Conservation (phyloP, 352 stramenopile genomes). For the Phytophthora podocarpi region DNA sequence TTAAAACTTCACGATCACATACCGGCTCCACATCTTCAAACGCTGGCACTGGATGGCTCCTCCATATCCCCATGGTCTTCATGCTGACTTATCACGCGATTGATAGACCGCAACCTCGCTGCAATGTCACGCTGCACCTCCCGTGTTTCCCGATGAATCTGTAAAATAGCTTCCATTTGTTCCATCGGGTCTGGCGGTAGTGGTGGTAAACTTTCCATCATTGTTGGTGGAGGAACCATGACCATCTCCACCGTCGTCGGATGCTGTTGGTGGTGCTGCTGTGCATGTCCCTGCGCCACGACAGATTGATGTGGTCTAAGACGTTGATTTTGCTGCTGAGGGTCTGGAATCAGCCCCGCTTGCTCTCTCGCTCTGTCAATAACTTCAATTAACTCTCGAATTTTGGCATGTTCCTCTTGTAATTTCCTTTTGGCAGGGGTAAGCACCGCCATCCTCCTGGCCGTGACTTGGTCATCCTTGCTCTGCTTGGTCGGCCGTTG, state of each 20-base stretch:
- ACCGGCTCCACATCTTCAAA: conserved; percentile 33
- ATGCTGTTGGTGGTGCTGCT: conserved; percentile 19
- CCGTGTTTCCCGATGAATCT: conserved; percentile 59
- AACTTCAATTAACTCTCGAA: conserved; percentile 61
- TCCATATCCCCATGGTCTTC: conserved; percentile 43
- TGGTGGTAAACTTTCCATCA: conserved; percentile 31
- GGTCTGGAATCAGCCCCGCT: conserved; percentile 27
- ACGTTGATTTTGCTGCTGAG: conserved; percentile 30
- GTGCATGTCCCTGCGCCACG: not conserved
- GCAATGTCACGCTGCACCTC: conserved; percentile 61
- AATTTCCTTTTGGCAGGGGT: conserved; percentile 56
- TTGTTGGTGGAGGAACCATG: conserved; percentile 16
- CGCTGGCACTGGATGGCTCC: conserved; percentile 69
- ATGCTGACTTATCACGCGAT: conserved; percentile 39
- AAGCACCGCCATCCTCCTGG: conserved; percentile 16
- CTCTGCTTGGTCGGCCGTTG: conserved; percentile 24
- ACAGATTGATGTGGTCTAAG: conserved; percentile 4
- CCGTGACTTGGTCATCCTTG: conserved; percentile 7
- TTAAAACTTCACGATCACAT: conserved; percentile 11
- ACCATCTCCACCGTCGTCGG: conserved; percentile 20
- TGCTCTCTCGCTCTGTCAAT: conserved; percentile 59
- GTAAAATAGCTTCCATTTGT: conserved; percentile 57
- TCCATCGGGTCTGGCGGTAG: conserved; percentile 37
- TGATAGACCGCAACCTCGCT: conserved; percentile 47
- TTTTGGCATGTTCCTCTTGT: conserved; percentile 58